Evolutionary conservation across 2,329 filamentous ascomycete species (phyloP), one percentile per base, ranked within the genome.

Genomic region (Sclerotinia sclerotiorum): DNA sequence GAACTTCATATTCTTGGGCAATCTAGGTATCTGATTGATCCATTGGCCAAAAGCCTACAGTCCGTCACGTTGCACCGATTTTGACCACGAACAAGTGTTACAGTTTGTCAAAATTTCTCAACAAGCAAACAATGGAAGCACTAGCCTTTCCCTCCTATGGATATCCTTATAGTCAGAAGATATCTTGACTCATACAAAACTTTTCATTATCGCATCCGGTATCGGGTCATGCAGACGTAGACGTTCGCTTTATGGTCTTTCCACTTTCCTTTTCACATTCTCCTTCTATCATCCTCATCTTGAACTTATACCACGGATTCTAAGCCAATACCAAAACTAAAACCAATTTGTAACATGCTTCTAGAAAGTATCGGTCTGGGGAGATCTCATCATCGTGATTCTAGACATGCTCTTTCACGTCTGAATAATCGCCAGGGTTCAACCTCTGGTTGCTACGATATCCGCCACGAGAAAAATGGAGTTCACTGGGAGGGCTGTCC

Each of bases 401-500:
- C 63, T 24, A 32, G 63, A 58, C 60, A 63, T 63, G 46, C 46
- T 63, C 63, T 27, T 46, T 60, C 63, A 48, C 52, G 27, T 19
- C 19, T 66, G 8, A 48, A 52, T 29, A 48, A 27, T 21, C 52
- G 24, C 21, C 52, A 58, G 58, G 55, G 42, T 35, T 21, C 39
- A 48, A 58, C 39, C 15, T 49, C 55, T 39, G 60, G 60, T n/a
- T 67, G 65, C 27, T 48, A 61, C 13, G 65, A 67, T 51, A 35
- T 29, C 13, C 65, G 65, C 17, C 65, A 67, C 32, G 65, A 60
- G 32, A 58, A 58, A 42, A 61, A 67, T 6, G 65, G 65, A 15
- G 19, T 67, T 39, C 65, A 67, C 24, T 67, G 65, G 65, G 65
- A 61, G n/a, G 44, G 19, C 11, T 67, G 65, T 61, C 65, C 65